Conservation (phyloP, 345 rosid species). For the Linum tenue region DNA sequence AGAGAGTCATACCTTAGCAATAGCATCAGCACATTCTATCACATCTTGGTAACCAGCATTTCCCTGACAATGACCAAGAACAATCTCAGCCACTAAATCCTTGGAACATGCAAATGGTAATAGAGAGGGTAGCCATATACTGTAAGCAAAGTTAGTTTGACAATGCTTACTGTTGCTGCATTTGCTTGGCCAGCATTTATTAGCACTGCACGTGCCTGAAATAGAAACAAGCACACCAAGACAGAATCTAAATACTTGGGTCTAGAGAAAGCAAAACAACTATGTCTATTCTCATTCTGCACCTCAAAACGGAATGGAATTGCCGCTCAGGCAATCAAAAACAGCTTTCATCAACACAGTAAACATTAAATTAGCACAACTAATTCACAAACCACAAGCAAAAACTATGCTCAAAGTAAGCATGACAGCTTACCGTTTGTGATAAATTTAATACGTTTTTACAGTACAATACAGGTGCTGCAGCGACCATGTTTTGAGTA, state of each 20-base stretch:
- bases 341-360: too few species aligned
- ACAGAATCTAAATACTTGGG: background rate
- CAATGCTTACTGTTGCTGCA: slow-evolving; percentile 83
- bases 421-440: slow-evolving; percentile 34
- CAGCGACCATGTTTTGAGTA: slow-evolving; percentile 79
- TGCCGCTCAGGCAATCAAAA: too few species aligned
- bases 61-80: slow-evolving; percentile 46
- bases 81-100: slow-evolving; percentile 8
- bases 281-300: too few species aligned
- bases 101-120: background rate
- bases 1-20: slow-evolving; percentile 44
- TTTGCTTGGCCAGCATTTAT: slow-evolving; percentile 98
- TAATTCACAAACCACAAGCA: background rate
- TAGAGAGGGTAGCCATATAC: slow-evolving; percentile 6
- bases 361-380: background rate
- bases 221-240: slow-evolving; percentile 6
- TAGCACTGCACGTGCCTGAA: slow-evolving; percentile 85
- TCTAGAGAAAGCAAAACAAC: too few species aligned
- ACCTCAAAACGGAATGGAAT: too few species aligned
- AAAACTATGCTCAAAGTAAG: background rate
- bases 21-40: slow-evolving; percentile 60
- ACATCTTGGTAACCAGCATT: slow-evolving; percentile 86
- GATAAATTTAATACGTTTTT: slow-evolving; percentile 44
- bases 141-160: slow-evolving; percentile 4
- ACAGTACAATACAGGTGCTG: slow-evolving; percentile 88